Percentiles rank a stretch among this genome's conserved stretches.
Evolutionary conservation across 2,329 filamentous ascomycete species (phyloP).

Genomic region (Alternaria conjuncta): DNA sequence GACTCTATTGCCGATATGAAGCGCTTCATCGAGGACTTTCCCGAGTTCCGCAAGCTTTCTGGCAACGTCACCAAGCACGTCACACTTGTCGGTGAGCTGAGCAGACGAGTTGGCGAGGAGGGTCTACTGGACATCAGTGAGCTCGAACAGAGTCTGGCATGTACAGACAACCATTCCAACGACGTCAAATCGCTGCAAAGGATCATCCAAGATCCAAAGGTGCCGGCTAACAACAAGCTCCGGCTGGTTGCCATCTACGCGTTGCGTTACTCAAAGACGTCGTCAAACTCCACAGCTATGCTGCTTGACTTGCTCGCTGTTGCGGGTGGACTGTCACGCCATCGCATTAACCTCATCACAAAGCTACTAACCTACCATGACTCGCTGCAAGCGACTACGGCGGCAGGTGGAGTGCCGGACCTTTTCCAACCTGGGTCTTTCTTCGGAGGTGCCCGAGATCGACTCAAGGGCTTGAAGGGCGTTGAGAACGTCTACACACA

Average conservation of each 20-base stretch:
- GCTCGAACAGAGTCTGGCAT: slow-evolving; percentile 93
- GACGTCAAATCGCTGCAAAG: slow-evolving; percentile 93
- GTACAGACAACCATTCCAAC: slow-evolving; percentile 90
- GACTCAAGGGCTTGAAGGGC: slow-evolving; percentile 93
- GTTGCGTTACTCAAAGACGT: slow-evolving; percentile 86
- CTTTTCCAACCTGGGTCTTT: slow-evolving; percentile 89
- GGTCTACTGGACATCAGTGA: slow-evolving; percentile 95
- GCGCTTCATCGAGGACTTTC: slow-evolving; percentile 97
- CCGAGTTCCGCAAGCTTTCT: slow-evolving; percentile 94
- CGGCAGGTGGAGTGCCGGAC: slow-evolving; percentile 82
- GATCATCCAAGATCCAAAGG: slow-evolving; percentile 79
- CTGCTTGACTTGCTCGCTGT: slow-evolving; percentile 85
- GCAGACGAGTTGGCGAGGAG: slow-evolving; percentile 82
- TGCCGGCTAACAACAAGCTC: slow-evolving; percentile 83
- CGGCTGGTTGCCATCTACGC: slow-evolving; percentile 93
- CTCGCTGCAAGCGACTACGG: slow-evolving; percentile 77
- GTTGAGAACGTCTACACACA: slow-evolving; percentile 99
- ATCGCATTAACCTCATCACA: slow-evolving; percentile 78
- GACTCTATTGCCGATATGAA: slow-evolving; percentile 99
- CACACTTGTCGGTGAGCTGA: slow-evolving; percentile 91
- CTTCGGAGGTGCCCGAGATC: slow-evolving; percentile 83
- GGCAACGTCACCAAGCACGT: slow-evolving; percentile 99
- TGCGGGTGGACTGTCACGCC: slow-evolving; percentile 78
- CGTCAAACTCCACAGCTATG: slow-evolving; percentile 81
- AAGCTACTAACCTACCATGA: slow-evolving; percentile 86